Base-by-base conservation (phyloP, 1,284 basidiomycete species). In the Hymenochaete sp. region DNA sequence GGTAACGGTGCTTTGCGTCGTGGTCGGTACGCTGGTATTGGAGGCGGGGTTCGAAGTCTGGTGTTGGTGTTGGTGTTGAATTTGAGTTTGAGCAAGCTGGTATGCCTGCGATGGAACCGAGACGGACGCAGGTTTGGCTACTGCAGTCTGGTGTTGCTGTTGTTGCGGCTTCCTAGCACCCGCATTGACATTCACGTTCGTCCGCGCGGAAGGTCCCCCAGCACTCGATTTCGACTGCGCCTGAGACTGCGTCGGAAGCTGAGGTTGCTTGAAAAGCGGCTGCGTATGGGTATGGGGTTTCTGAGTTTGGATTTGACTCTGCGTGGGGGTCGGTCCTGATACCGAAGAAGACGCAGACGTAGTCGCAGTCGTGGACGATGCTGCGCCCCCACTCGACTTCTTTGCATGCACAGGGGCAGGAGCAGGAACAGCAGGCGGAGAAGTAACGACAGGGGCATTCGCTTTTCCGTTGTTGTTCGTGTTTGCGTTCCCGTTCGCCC, bases 81-180 rank as follows among this genome's bases (percentile, higher is more conserved):
- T 43, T 26, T 42, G 36, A 8, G 36, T 21, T 32, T 38, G 44
- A 22, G 37, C 36, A 22, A 26, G 38, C 25, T 38, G 44, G 27
- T 39, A 39, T 44, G 21, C 32, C 33, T 25, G 42, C 18, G 33
- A 33, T 14, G 8, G 26, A 11, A 8, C 43, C 13, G 21, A 36
- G 7, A 16, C 39, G 21, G 21, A 29, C 8, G 18, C 35, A 18
- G 37, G 31, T 9, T 24, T 8, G 31, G 22, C 26, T 8, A 35
- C 6, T 8, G n/a, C n/a, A n/a, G n/a, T n/a, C n/a, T n/a, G n/a
- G n/a, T n/a, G n/a, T n/a, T n/a, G n/a, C n/a, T n/a, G n/a, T n/a
- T n/a, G n/a, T n/a, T n/a, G n/a, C n/a, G n/a, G n/a, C n/a, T n/a
- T n/a, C 18, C n/a, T 33, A 1, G 42, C 8, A 13, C 19, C 26